A percentile compares a stretch with the other conserved stretches of the same genome.
These are phyloP conservation scores for Fusarium duplospermum DNA, from an alignment of 2,329 filamentous ascomycete species.

Conservation along the genomic window DNA sequence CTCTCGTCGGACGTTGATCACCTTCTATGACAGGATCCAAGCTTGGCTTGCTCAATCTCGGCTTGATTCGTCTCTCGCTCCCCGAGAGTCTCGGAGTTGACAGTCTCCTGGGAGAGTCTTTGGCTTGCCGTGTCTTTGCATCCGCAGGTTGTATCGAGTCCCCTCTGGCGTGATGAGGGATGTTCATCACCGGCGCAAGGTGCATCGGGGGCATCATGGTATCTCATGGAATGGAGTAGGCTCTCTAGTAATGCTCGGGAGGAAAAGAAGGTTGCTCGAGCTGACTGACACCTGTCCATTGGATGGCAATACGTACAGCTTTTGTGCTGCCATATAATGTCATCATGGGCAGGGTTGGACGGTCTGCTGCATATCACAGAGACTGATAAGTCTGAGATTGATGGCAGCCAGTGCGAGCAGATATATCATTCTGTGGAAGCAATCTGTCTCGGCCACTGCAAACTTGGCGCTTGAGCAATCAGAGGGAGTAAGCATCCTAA, in stretches of 20 bases:
- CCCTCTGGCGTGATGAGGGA: slow-evolving; percentile 10
- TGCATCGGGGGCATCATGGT: slow-evolving; percentile 10
- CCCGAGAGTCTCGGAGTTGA: slow-evolving; percentile 11
- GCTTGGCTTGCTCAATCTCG: slow-evolving; percentile 32
- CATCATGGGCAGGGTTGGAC: not conserved
- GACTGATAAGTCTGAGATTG: not conserved
- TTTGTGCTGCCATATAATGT: not conserved
- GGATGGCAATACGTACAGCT: not conserved
- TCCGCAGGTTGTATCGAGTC: not conserved
- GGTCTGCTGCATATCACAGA: not conserved
- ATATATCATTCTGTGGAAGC: not conserved
- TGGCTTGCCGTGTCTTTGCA: slow-evolving; percentile 13
- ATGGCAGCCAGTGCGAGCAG: not conserved
- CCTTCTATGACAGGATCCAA: slow-evolving; percentile 48
- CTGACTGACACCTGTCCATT: not conserved
- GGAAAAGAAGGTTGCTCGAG: not conserved
- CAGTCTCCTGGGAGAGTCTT: not conserved
- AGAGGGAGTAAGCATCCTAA: not conserved
- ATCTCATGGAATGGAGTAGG: too few species aligned
- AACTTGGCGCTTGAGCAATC: not conserved
- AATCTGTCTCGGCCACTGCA: slow-evolving; percentile 12
- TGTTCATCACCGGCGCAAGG: slow-evolving; percentile 25
- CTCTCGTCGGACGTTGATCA: slow-evolving; percentile 34
- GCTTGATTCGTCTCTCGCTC: slow-evolving; percentile 34
- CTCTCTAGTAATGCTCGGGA: not conserved